These are phyloP conservation scores for Eutrema heterophyllum DNA, from an alignment of 345 rosid genomes.

Conservation along the genomic window DNA sequence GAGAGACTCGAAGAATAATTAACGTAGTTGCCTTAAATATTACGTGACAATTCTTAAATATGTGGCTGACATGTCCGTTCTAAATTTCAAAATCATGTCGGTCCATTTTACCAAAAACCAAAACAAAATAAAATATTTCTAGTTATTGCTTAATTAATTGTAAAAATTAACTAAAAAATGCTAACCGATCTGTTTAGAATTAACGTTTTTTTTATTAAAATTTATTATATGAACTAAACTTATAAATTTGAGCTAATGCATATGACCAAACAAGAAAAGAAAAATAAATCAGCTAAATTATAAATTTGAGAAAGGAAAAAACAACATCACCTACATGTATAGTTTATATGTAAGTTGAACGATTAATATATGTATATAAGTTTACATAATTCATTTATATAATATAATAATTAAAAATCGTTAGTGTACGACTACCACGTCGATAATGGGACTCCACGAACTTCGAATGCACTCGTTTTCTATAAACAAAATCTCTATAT, in stretches of 20 bases:
- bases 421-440: constrained; percentile 15
- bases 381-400: not conserved
- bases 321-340: not conserved
- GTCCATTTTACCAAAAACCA: constrained; percentile 1
- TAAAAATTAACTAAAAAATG: not conserved
- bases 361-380: not conserved
- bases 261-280: not conserved
- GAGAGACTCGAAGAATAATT: not conserved
- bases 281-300: too few species aligned
- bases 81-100: constrained; percentile 18
- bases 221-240: not conserved
- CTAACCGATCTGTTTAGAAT: not conserved
- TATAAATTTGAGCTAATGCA: not conserved
- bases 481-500: not conserved
- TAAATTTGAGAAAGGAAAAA: too few species aligned
- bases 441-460: constrained; percentile 27
- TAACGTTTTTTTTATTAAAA: not conserved
- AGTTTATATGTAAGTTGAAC: not conserved
- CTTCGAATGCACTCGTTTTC: not conserved
- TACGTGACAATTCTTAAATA: not conserved
- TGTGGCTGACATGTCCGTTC: constrained; percentile 14
- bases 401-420: not conserved
- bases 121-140: not conserved
- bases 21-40: not conserved
- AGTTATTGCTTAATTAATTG: not conserved